Conservation (phyloP, 148 eudicot genomes). For the Silene uniflora region DNA sequence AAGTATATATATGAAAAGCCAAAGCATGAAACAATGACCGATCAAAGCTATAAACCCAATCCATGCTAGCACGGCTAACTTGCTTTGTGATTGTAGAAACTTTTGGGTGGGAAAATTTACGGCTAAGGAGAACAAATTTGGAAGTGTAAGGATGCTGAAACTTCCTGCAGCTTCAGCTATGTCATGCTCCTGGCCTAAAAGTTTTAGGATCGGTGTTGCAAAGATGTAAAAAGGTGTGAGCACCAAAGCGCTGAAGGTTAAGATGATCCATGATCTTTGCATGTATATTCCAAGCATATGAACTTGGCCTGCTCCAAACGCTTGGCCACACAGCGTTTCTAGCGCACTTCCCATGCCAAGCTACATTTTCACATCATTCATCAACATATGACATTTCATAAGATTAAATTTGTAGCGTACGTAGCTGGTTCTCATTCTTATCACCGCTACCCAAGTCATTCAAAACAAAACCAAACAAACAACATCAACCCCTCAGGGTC, state of each 20-base stretch:
- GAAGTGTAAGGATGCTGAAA: constrained; percentile 46
- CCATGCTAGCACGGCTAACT: constrained; percentile 50
- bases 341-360: constrained; percentile 91
- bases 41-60: constrained; percentile 38
- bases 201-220: constrained; percentile 53
- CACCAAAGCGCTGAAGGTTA: constrained; percentile 36
- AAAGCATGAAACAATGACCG: constrained; percentile 39
- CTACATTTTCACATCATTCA: constrained; percentile 31
- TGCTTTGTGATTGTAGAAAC: constrained; percentile 79
- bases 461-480: too few species aligned
- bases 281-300: constrained; percentile 66
- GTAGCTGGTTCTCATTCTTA: too few species aligned
- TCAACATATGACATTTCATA: too few species aligned
- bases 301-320: constrained; percentile 74
- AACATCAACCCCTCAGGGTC: too few species aligned
- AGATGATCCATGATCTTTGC: constrained; percentile 77
- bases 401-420: too few species aligned
- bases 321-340: constrained; percentile 85
- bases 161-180: constrained; percentile 64
- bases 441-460: too few species aligned
- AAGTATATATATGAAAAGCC: constrained; percentile 46
- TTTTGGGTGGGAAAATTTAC: constrained; percentile 67
- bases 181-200: constrained; percentile 58
- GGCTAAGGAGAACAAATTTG: constrained; percentile 59
- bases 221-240: constrained; percentile 62